Evolutionary conservation across 2,329 filamentous ascomycete species (phyloP).

Genomic region (Colletotrichum camelliae): DNA sequence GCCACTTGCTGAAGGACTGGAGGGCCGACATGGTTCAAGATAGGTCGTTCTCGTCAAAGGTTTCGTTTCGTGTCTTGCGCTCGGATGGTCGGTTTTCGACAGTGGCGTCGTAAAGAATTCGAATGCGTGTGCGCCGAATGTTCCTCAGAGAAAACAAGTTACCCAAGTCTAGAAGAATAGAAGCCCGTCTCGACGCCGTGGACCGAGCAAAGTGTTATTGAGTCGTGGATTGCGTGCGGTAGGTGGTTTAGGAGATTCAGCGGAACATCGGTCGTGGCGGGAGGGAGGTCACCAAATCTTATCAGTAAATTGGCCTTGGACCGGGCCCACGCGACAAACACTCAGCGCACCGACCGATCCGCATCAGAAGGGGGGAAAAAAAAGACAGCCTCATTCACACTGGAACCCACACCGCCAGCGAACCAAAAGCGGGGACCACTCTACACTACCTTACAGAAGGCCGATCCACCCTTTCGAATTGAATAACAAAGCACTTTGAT

Average conservation of each 20-base stretch:
- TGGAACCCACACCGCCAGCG: slow-evolving; percentile 10
- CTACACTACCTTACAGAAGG: not conserved
- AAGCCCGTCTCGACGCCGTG: not conserved
- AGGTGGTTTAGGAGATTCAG: not conserved
- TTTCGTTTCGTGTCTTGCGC: not conserved
- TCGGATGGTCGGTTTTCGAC: not conserved
- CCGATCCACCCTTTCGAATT: not conserved
- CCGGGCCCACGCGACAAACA: not conserved
- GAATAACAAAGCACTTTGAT: not conserved
- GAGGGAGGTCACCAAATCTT: slow-evolving; percentile 7
- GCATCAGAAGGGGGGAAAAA: not conserved
- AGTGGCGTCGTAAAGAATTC: not conserved
- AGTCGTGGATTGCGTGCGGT: not conserved
- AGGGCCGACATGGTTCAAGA: slow-evolving; percentile 37
- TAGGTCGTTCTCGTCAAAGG: not conserved
- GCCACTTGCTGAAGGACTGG: slow-evolving; percentile 75
- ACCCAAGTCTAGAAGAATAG: not conserved
- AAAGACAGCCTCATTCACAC: not conserved
- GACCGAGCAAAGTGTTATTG: not conserved
- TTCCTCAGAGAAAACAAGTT: not conserved
- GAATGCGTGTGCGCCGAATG: not conserved
- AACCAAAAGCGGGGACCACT: not conserved
- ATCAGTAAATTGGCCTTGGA: slow-evolving; percentile 10
- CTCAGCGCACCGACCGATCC: slow-evolving; percentile 5
- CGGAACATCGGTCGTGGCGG: not conserved